phyloP scores from a whole-genome alignment of 75 land plant genomes.

The Sequoiadendron giganteum region DNA sequence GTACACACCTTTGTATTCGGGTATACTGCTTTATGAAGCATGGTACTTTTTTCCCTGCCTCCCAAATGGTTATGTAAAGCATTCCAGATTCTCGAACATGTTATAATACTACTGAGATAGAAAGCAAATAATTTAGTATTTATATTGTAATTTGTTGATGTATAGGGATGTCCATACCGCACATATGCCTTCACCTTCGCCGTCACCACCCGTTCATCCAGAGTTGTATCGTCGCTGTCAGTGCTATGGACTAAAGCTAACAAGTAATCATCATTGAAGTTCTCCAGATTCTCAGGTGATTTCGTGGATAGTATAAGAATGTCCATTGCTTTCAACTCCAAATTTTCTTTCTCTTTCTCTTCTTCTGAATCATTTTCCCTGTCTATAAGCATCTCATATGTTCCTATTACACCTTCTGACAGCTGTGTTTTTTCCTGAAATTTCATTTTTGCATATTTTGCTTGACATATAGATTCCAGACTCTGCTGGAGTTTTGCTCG shows the following conservation, averaged over 20 bases:
- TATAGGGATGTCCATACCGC: background rate
- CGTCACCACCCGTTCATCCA: background rate
- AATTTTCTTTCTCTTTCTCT: background rate
- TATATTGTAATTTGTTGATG: background rate
- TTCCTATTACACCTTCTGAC: slow-evolving; percentile 7
- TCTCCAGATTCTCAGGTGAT: background rate
- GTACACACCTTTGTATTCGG: background rate
- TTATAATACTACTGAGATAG: slow-evolving; percentile 31
- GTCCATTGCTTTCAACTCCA: background rate
- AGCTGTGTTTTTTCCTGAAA: slow-evolving; percentile 7
- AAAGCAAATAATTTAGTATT: slow-evolving; percentile 20
- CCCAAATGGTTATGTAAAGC: slow-evolving; percentile 23
- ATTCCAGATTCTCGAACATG: slow-evolving; percentile 50
- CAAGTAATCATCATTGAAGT: background rate
- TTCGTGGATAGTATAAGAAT: slow-evolving; percentile 16
- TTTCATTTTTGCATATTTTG: slow-evolving; percentile 28
- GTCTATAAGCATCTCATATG: background rate
- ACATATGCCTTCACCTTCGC: background rate
- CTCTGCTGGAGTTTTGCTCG: slow-evolving; percentile 42
- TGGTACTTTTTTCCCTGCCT: slow-evolving; percentile 12
- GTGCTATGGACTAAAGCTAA: background rate
- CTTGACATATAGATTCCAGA: slow-evolving; percentile 25
- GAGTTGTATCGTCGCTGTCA: background rate
- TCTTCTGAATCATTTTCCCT: background rate
- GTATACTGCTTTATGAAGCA: slow-evolving; percentile 26